A percentile compares a stretch with the other conserved stretches of the same genome.
Conservation (phyloP, 768 basidiomycete genomes). For the Favolaschia claudopus region DNA sequence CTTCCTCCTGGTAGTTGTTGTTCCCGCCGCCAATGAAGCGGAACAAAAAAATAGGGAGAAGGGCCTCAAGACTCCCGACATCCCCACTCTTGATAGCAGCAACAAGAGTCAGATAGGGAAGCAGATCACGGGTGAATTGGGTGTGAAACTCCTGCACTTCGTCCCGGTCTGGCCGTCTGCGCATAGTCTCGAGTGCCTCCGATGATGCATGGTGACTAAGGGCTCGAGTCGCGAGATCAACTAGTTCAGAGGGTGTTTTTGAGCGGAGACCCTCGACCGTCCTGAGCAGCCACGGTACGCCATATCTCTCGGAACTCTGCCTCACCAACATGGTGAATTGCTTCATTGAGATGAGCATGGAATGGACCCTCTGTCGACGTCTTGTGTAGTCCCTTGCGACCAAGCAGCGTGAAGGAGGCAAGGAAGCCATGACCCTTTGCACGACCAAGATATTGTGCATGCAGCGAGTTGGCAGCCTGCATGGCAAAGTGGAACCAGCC, state of each 20-base stretch:
- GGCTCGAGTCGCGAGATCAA: too few species aligned
- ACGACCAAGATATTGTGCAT: slow-evolving; percentile 38
- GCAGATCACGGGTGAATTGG: slow-evolving; percentile 31
- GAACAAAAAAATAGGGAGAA: slow-evolving; percentile 30
- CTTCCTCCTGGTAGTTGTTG: slow-evolving; percentile 32
- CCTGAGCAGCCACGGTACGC: slow-evolving; percentile 20
- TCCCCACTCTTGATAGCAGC: slow-evolving; percentile 32
- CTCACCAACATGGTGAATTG: slow-evolving; percentile 31
- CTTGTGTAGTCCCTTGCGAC: slow-evolving; percentile 23
- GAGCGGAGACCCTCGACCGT: slow-evolving; percentile 25
- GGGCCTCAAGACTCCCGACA: slow-evolving; percentile 29
- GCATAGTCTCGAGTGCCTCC: slow-evolving; percentile 19
- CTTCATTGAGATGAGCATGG: slow-evolving; percentile 34
- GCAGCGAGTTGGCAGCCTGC: slow-evolving; percentile 36
- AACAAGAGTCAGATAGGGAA: slow-evolving; percentile 32
- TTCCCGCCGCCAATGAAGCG: slow-evolving; percentile 33
- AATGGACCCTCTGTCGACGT: slow-evolving; percentile 18
- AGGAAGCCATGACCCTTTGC: slow-evolving; percentile 2
- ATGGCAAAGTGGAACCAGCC: slow-evolving; percentile 42
- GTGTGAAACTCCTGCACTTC: slow-evolving; percentile 9
- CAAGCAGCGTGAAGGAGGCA: slow-evolving; percentile 16
- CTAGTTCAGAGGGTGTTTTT: slow-evolving; percentile 24
- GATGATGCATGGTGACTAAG: slow-evolving; percentile 31
- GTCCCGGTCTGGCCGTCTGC: slow-evolving; percentile 14
- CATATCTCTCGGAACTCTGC: slow-evolving; percentile 33